phyloP scores from a whole-genome alignment of 495 filamentous ascomycete genomes.

The Penicillium steckii region DNA sequence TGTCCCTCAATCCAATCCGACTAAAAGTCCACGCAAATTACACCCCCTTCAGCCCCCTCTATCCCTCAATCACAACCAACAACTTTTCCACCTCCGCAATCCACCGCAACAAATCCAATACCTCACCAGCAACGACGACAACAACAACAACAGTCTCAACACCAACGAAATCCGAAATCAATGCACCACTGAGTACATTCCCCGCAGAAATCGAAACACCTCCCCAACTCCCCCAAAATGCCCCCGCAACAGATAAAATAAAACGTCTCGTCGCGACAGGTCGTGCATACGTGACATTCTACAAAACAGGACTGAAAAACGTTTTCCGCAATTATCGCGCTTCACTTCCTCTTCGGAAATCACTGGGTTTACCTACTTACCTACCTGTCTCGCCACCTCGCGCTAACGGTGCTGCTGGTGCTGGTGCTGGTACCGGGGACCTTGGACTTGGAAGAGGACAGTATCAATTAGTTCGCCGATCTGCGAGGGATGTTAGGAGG shows the following conservation, averaged over 20 bases:
- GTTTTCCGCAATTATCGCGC: conserved; percentile 57
- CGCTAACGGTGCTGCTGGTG: background rate
- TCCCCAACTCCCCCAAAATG: conserved; percentile 3
- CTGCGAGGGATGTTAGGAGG: conserved; percentile 65
- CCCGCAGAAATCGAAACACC: conserved; percentile 34
- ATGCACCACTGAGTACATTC: conserved; percentile 40
- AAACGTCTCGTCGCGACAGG: conserved; percentile 40
- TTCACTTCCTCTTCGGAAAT: conserved; percentile 31
- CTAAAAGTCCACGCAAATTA: too few species aligned
- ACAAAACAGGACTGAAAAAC: conserved; percentile 77
- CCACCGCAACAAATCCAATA: conserved; percentile 11
- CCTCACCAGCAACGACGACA: conserved; percentile 7
- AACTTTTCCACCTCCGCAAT: conserved; percentile 1
- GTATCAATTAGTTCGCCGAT: conserved; percentile 65
- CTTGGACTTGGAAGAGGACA: conserved; percentile 51
- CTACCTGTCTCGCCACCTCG: conserved; percentile 35
- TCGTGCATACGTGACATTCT: conserved; percentile 64
- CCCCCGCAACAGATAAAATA: conserved; percentile 28
- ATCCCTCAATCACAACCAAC: conserved; percentile 13
- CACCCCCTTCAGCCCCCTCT: conserved; percentile 2
- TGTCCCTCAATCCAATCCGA: too few species aligned
- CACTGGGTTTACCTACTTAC: conserved; percentile 29
- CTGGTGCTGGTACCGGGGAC: too few species aligned
- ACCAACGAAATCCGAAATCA: conserved; percentile 23
- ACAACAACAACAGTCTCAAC: conserved; percentile 5